phyloP scores from a whole-genome alignment of 305 asterid genomes.

The Euphrasia arctica region DNA sequence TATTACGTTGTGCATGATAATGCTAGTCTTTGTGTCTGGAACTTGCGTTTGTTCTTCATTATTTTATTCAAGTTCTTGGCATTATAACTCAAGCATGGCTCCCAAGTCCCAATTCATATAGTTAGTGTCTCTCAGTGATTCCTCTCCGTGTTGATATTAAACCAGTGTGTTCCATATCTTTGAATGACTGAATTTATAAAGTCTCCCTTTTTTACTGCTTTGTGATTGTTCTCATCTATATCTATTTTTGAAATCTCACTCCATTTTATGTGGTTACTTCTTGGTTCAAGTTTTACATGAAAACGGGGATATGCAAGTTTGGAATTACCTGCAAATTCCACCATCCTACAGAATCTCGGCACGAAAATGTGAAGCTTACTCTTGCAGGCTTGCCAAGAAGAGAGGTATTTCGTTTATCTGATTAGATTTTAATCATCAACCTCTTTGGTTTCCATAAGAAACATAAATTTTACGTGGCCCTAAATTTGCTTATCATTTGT shows the following conservation, averaged over 20 bases:
- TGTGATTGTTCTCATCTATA: conserved; percentile 7
- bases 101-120: not conserved
- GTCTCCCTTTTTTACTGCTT: conserved; percentile 14
- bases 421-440: conserved; percentile 2
- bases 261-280: conserved; percentile 10
- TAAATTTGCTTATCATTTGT: too few species aligned
- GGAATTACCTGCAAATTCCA: conserved; percentile 81
- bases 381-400: conserved; percentile 95
- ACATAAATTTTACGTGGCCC: too few species aligned
- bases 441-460: conserved; percentile 1
- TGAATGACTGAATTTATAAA: conserved; percentile 20
- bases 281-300: conserved; percentile 75
- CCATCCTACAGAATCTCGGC: conserved; percentile 67
- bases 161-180: conserved; percentile 7
- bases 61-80: conserved; percentile 1
- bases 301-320: conserved; percentile 89
- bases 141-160: conserved; percentile 7
- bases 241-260: conserved; percentile 4
- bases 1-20: conserved; percentile 5
- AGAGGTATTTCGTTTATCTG: conserved; percentile 54
- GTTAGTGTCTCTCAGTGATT: conserved; percentile 14
- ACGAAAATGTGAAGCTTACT: conserved; percentile 62
- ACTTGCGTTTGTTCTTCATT: conserved; percentile 16
- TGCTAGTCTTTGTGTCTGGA: not conserved
- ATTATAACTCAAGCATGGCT: conserved; percentile 12